These are phyloP conservation scores for Axilococcus clingmanii DNA, from an alignment of 139 green algal species.

Conservation along the genomic window DNA sequence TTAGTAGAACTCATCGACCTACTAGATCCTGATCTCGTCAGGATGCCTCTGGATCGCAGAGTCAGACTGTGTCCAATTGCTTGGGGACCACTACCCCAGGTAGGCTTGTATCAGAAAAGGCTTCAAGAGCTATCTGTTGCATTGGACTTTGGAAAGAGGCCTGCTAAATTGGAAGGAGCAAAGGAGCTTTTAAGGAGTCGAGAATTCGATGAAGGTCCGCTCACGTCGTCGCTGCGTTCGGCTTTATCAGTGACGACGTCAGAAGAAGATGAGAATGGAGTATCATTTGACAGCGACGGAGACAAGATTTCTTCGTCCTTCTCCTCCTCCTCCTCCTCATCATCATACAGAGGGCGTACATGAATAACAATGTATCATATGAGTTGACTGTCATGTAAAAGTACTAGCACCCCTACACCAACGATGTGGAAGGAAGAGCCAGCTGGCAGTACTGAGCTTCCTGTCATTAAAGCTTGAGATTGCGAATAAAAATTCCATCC, in stretches of 20 bases:
- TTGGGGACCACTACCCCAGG: constrained; percentile 39
- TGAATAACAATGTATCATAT: too few species aligned
- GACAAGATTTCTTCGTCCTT: too few species aligned
- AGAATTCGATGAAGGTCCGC: background rate
- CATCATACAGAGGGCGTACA: too few species aligned
- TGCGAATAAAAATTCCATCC: too few species aligned
- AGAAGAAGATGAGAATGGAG: too few species aligned
- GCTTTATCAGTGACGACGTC: background rate
- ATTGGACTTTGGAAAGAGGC: background rate
- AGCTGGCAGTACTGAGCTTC: too few species aligned
- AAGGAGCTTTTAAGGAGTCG: constrained; percentile 2
- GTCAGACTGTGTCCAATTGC: constrained; percentile 35
- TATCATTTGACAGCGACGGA: too few species aligned
- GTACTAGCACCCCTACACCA: too few species aligned
- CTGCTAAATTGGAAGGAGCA: constrained; percentile 8
- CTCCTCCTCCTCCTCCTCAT: too few species aligned
- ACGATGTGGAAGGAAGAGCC: too few species aligned
- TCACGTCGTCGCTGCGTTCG: background rate
- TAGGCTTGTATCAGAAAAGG: constrained; percentile 26
- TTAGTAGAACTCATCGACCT: constrained; percentile 60
- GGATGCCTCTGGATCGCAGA: constrained; percentile 30
- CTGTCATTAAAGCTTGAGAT: too few species aligned
- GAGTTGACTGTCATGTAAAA: too few species aligned
- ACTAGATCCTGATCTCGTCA: constrained; percentile 50
- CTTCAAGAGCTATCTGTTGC: constrained; percentile 5